These are phyloP conservation scores for Quillaja saponaria DNA, from an alignment of 306 rosid species.

Conservation along the genomic window DNA sequence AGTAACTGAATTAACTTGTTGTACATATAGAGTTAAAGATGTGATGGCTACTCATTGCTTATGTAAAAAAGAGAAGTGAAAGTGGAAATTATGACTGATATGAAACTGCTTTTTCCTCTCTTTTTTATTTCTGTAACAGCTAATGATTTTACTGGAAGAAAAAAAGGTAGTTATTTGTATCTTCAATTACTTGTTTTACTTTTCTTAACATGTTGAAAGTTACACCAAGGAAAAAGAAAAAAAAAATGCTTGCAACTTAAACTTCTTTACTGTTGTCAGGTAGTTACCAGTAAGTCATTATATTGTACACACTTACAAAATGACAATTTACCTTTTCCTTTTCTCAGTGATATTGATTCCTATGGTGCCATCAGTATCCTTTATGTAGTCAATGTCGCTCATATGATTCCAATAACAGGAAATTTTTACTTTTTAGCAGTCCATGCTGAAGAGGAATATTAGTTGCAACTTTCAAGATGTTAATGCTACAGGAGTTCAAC, in stretches of 20 bases:
- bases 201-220: slow-evolving; percentile 37
- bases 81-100: slow-evolving; percentile 41
- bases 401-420: slow-evolving; percentile 2
- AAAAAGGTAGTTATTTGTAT: slow-evolving; percentile 17
- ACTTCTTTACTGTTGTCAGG: slow-evolving; percentile 35
- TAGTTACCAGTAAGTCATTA: slow-evolving; percentile 42
- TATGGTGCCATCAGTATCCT: slow-evolving; percentile 28
- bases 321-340: slow-evolving; percentile 31
- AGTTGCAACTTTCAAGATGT: neutral
- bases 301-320: slow-evolving; percentile 32
- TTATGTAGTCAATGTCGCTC: slow-evolving; percentile 27
- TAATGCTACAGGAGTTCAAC: too few relatives aligned
- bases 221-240: slow-evolving; percentile 32
- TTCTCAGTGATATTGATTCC: slow-evolving; percentile 38
- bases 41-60: slow-evolving; percentile 51
- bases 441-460: slow-evolving; percentile 44
- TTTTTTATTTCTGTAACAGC: slow-evolving; percentile 17
- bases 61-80: slow-evolving; percentile 39
- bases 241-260: slow-evolving; percentile 30
- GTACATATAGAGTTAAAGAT: slow-evolving; percentile 35
- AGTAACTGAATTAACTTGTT: slow-evolving; percentile 21
- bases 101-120: slow-evolving; percentile 30
- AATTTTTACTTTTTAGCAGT: slow-evolving; percentile 23
- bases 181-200: slow-evolving; percentile 10
- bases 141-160: slow-evolving; percentile 45